Conservation (phyloP, 176 grass and related monocot genomes). For the Eragrostis curvula region DNA sequence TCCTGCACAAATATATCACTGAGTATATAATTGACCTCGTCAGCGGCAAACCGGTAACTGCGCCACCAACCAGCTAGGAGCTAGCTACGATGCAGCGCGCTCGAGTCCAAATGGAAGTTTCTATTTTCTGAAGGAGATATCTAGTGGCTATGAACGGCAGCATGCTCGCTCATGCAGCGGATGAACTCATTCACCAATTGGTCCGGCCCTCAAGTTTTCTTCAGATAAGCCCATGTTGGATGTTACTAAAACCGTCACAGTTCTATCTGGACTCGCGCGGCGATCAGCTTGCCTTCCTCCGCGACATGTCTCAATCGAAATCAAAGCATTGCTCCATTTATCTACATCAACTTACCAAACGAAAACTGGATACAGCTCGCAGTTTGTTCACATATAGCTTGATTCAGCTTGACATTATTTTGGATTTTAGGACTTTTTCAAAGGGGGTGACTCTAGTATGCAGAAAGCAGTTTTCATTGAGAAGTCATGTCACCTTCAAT, state of each 20-base stretch:
- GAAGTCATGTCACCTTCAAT: conserved; percentile 8
- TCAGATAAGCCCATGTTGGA: neutral
- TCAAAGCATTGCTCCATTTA: neutral
- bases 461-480: neutral
- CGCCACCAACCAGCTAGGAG: neutral
- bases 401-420: neutral
- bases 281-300: conserved; percentile 31
- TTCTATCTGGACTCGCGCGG: neutral
- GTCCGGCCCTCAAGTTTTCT: neutral
- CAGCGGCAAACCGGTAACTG: neutral
- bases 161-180: neutral
- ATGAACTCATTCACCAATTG: neutral
- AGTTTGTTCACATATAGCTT: neutral
- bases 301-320: conserved; percentile 1
- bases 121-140: conserved; percentile 40
- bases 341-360: neutral
- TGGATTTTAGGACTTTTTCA: conserved; percentile 29
- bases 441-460: neutral
- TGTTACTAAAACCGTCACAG: neutral
- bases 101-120: neutral
- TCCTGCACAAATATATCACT: neutral
- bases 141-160: neutral
- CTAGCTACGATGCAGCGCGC: neutral
- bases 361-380: neutral
- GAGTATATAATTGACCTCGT: neutral